Evolutionary conservation across 805 yeast species (phyloP).

Genomic region (Barnettozyma californica): DNA sequence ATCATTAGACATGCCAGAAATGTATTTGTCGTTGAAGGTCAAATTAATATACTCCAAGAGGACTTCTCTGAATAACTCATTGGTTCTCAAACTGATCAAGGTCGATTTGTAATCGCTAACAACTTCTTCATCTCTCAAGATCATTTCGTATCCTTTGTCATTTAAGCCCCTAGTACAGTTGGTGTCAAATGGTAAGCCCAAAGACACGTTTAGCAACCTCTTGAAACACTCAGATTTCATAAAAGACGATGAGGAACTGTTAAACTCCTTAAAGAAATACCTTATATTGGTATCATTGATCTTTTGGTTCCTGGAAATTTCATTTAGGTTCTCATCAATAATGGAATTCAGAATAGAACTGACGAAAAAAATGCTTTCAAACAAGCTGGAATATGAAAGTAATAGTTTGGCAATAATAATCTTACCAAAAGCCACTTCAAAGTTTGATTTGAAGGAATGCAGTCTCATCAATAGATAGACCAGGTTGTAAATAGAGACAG

Average conservation of each 20-base stretch:
- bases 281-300: constrained; percentile 20
- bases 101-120: constrained; percentile 20
- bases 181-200: constrained; percentile 15
- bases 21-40: constrained; percentile 18
- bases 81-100: constrained; percentile 24
- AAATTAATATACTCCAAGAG: constrained; percentile 22
- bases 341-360: constrained; percentile 10
- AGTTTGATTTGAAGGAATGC: constrained; percentile 16
- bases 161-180: constrained; percentile 21
- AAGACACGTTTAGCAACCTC: constrained; percentile 22
- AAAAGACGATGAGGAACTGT: constrained; percentile 9
- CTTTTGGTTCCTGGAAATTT: constrained; percentile 19
- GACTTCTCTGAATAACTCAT: constrained; percentile 26
- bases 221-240: constrained; percentile 18
- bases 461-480: constrained; percentile 17
- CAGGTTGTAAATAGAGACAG: constrained; percentile 6
- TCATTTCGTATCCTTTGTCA: constrained; percentile 22
- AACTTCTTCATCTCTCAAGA: constrained; percentile 22
- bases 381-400: constrained; percentile 18
- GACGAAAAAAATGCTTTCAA: constrained; percentile 8
- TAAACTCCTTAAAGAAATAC: constrained; percentile 23
- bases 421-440: constrained; percentile 24
- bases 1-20: constrained; percentile 15
- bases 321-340: constrained; percentile 13
- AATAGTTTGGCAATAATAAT: constrained; percentile 19